Evolutionary conservation across 805 yeast species (phyloP), one percentile per base, ranked within the genome.

Genomic region (Cyberlindnera mycetangii): DNA sequence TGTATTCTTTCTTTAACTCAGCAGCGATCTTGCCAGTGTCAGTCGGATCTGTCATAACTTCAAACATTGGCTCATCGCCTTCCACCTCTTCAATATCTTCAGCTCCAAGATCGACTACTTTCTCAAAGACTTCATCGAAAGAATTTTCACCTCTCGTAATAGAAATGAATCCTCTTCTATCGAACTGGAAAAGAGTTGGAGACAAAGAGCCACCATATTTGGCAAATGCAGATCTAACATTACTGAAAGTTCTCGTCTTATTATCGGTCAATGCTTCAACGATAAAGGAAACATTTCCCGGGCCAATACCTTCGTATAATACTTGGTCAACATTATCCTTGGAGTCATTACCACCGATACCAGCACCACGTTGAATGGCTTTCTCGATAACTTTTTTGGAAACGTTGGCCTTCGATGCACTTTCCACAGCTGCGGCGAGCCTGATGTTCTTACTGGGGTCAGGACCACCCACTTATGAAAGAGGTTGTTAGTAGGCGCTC

Each of bases 251-350:
- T 41, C 98, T 71, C 47, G 85, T 81, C 63, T 85, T 88, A 64
- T 89, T 92, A 60, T 92, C 97, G 0, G 98, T 92, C 39, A 81
- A 71, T 0, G 96, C 90, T 57, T 89, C 96, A 5, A 92, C 80
- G 4, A 92, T 76, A 37, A 89, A 71, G 0, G 96, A 86, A 2
- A 87, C 87, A 2, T 97, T 97, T 2, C 90, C 95, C 0, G 97
- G 97, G 0, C 92, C 97, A 62, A 89, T 71, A 14, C 93, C 96
- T 62, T 93, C 98, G 64, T 90, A 93, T 10, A 76, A 61, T 24
- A 82, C 86, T 11, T 74, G 63, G 45, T 78, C 85, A 47, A 75
- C 66, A 22, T 71, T 68, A 18, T 64, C 59, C 49, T 65, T 71
- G 3, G 71, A 72, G 22, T 72, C 69, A 25, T 69, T 72, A 30